Base-by-base conservation (phyloP, 306 rosid species). In the Ochetophila trinervis region DNA sequence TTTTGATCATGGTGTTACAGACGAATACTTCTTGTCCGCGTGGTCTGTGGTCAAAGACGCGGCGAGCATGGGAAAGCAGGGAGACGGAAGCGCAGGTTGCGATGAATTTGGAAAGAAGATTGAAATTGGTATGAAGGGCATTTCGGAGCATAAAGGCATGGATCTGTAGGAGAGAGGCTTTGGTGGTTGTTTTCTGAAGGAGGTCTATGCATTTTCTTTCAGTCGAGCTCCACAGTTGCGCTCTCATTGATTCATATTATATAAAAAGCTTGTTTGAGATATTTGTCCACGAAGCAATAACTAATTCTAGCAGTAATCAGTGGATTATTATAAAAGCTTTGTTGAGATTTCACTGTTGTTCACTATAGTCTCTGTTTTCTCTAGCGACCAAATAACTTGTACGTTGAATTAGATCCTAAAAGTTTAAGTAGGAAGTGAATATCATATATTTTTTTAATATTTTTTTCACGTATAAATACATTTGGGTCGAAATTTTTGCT, bases 61-160 rank as follows among this genome's bases (percentile, higher is more conserved):
- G 78, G 44, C 91, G 91, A 23, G 89, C 85, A 51, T 85, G 86
- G 19, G 6, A 71, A 27, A 81, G 30, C 6, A 80, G 58, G 13
- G 80, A 59, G 47, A 77, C 47, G 60, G 87, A 74, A 23, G 82
- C 52, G 67, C 69, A 79, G 66, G 82, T 44, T 12, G 86, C 20
- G 68, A 89, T 81, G 80, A 86, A 83, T n/a, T 84, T 81, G 36
- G 96, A 53, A 60, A 87, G 83, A 68, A 83, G 91, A 63, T 83
- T 85, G 74, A 76, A 61, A 21, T 90, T 90, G 60, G 62, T 50
- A 16, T 81, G 67, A 45, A 87, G 84, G n/a, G 89, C 75, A 68
- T 85, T 76, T 32, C 73, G 73, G 54, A 87, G 86, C 65, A 87
- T 85, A 60, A 81, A 90, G n/a, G 88, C 86, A 20, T 89, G 91